These are phyloP conservation scores for Stemphylium beticola DNA, from an alignment of 2,329 filamentous ascomycete genomes.

Conservation along the genomic window DNA sequence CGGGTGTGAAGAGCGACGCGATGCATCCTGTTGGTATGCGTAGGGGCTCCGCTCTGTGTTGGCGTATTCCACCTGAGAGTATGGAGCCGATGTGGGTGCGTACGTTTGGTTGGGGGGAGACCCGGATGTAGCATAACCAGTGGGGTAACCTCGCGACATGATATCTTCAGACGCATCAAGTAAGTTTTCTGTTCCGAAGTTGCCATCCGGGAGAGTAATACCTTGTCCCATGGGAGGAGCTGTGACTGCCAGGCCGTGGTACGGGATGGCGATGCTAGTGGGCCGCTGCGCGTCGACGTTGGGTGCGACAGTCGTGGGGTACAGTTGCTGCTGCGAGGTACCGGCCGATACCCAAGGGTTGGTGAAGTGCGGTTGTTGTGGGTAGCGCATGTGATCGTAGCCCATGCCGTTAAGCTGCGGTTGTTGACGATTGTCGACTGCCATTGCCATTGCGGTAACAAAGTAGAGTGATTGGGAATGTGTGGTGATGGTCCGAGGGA, in stretches of 20 bases:
- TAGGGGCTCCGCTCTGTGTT: slow-evolving; percentile 59
- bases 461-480: slow-evolving; percentile 5
- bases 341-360: slow-evolving; percentile 80
- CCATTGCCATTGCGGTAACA: slow-evolving; percentile 78
- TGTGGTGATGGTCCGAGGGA: slow-evolving; percentile 17
- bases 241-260: slow-evolving; percentile 75
- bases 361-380: slow-evolving; percentile 74
- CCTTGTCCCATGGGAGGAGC: slow-evolving; percentile 73
- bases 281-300: slow-evolving; percentile 60
- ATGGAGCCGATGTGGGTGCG: slow-evolving; percentile 71
- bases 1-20: slow-evolving; percentile 81
- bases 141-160: slow-evolving; percentile 71
- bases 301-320: slow-evolving; percentile 68
- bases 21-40: slow-evolving; percentile 62
- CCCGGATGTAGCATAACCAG: slow-evolving; percentile 73
- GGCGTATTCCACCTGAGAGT: slow-evolving; percentile 79
- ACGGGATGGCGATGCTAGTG: slow-evolving; percentile 71
- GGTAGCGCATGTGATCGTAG: slow-evolving; percentile 81
- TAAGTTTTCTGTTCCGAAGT: slow-evolving; percentile 70
- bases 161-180: slow-evolving; percentile 78
- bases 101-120: slow-evolving; percentile 73
- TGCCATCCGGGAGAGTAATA: slow-evolving; percentile 69
- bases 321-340: slow-evolving; percentile 65
- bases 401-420: slow-evolving; percentile 69
- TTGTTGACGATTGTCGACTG: slow-evolving; percentile 85